Evolutionary conservation across 257 asterid genomes (phyloP).

Genomic region (Capsicum baccatum): DNA sequence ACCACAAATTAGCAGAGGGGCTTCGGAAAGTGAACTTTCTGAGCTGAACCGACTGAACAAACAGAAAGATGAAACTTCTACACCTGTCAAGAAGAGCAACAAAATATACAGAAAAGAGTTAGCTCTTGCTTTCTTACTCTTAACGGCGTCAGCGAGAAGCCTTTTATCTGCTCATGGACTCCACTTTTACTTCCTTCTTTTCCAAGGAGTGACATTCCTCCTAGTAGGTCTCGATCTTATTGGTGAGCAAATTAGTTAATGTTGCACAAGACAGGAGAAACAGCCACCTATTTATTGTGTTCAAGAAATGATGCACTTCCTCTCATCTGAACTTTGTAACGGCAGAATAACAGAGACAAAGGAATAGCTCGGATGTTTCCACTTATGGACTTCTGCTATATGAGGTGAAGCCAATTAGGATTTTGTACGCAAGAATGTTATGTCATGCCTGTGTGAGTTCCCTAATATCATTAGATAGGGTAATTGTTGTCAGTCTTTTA

Average conservation of each 20-base stretch:
- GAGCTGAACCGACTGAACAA: slow-evolving; percentile 42
- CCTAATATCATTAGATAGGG: slow-evolving; percentile 40
- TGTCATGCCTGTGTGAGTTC: slow-evolving; percentile 6
- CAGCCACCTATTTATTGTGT: not conserved
- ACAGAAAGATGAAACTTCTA: slow-evolving; percentile 31
- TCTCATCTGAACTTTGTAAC: slow-evolving; percentile 6
- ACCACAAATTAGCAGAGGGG: slow-evolving; percentile 43
- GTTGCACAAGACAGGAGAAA: not conserved
- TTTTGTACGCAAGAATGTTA: slow-evolving; percentile 3
- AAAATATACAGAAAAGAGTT: slow-evolving; percentile 74
- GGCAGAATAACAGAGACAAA: not conserved
- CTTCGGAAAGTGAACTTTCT: slow-evolving; percentile 51
- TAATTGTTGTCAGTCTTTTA: slow-evolving; percentile 37
- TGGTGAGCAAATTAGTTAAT: slow-evolving; percentile 66
- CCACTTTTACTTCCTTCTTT: slow-evolving; percentile 77
- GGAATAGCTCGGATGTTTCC: slow-evolving; percentile 9
- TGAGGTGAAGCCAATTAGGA: slow-evolving; percentile 22
- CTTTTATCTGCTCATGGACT: slow-evolving; percentile 77
- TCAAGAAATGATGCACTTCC: not conserved
- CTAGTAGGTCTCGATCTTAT: slow-evolving; percentile 74
- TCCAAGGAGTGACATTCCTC: slow-evolving; percentile 72
- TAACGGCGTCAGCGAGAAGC: slow-evolving; percentile 71
- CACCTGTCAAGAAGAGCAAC: slow-evolving; percentile 52
- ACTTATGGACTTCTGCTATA: slow-evolving; percentile 23
- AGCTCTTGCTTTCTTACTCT: slow-evolving; percentile 66